phyloP scores from a whole-genome alignment of 2,329 filamentous ascomycete species.

The Monosporascus sp. region DNA sequence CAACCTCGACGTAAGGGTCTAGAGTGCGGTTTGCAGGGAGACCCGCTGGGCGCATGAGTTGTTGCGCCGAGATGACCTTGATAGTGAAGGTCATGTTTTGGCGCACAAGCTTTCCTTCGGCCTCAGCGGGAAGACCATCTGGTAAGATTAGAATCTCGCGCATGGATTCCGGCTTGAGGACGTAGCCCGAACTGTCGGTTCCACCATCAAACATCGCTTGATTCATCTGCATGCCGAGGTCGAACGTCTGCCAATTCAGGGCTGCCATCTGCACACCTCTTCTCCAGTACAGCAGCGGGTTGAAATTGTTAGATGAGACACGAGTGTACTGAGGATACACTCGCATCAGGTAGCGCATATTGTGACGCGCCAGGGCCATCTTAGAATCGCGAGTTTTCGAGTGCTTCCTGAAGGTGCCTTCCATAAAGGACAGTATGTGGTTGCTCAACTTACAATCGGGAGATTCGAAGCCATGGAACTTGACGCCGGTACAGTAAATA shows the following conservation, averaged over 20 bases:
- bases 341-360: slow-evolving; percentile 85
- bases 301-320: slow-evolving; percentile 86
- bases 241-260: slow-evolving; percentile 97
- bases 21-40: slow-evolving; percentile 68
- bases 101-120: slow-evolving; percentile 63
- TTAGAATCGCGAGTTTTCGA: slow-evolving; percentile 73
- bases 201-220: slow-evolving; percentile 95
- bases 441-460: slow-evolving; percentile 81
- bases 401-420: slow-evolving; percentile 78
- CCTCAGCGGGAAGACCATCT: slow-evolving; percentile 47
- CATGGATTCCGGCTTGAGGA: slow-evolving; percentile 84
- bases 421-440: slow-evolving; percentile 93
- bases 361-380: slow-evolving; percentile 77
- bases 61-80: slow-evolving; percentile 88
- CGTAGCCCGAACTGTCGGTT: slow-evolving; percentile 81
- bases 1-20: slow-evolving; percentile 91
- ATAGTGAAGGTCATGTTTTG: slow-evolving; percentile 82
- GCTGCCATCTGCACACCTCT: slow-evolving; percentile 97
- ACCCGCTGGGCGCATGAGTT: slow-evolving; percentile 77
- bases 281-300: slow-evolving; percentile 89
- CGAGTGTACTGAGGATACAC: slow-evolving; percentile 85
- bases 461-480: slow-evolving; percentile 75
- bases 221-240: slow-evolving; percentile 92
- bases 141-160: slow-evolving; percentile 63
- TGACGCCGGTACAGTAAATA: slow-evolving; percentile 69